Base-by-base conservation (phyloP, 1,284 basidiomycete species). In the Pseudozyma pruni region DNA sequence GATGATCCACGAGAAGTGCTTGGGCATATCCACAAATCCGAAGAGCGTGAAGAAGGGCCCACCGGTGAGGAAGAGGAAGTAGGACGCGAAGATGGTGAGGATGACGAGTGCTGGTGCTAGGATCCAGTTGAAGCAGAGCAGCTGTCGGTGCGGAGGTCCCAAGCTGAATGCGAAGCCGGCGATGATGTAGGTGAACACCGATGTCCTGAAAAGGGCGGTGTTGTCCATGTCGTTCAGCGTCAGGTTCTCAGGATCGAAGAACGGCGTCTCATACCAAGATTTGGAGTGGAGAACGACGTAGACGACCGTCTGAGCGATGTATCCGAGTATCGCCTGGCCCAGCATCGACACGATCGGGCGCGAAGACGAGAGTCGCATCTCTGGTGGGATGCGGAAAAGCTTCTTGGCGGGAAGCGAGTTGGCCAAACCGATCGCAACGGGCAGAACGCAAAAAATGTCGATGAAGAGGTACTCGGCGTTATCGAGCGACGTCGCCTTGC, bases 391-490 rank as follows among this genome's bases (percentile, higher is more conserved):
- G 17, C 27, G 33, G 29, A 22, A 47, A 25, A 76, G 55, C 35
- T 39, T 59, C 17, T 44, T 45, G 1, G 74, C 64, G 3, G 74
- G 72, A 2, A 13, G 27, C 8, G 53, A 44, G 38, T 59, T 55
- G n/a, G 72, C 69, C 41, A 74, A 41, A 7, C 70, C 75, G 19
- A 76, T 44, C 1, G 70, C 69, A 10, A 76, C 46, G 17, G 66
- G 57, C 6, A 76, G 34, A 1, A 76, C 59, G 34, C 48, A 43
- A 44, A 73, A 70, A 32, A 76, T 34, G 43, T 75, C 75, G 50
- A 75, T 70, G 40, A 62, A 75, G 10, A 75, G 59, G 31, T 75
- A 74, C 59, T 75, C 71, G 22, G 64, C 72, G 33, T 76, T 75
- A 44, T 68, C 64, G 16, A 76, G 38, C 27, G 60, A 66, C 10